Evolutionary conservation across 306 rosid genomes (phyloP), one percentile per base, ranked within the genome.

Genomic region (Nissolia schottii): DNA sequence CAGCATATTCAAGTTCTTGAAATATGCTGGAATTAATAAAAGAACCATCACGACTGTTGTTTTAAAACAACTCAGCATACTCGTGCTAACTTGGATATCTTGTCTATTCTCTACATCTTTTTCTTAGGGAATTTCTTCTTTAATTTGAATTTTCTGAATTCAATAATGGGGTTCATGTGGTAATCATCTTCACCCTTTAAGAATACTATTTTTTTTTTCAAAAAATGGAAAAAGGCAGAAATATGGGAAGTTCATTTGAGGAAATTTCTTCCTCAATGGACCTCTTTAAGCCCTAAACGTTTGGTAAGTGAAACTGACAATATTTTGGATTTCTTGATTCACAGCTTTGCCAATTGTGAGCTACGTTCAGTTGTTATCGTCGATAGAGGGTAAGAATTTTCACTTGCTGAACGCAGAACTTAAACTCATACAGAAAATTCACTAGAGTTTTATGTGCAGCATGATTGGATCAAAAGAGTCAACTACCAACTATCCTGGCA

Each of bases 291-390:
- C 38, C 13, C 49, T 7, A 43, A 37, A 59, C 19, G 14, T 41
- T 67, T 60, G 70, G 20, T 7, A 25, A 25, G 18, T 25, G 78
- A 43, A 68, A 81, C 31, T 48, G 19, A 58, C 23, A 2, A 72
- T n/a, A 27, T 48, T 72, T 43, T 71, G 43, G 10, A 9, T 43
- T 41, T 72, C 29, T 28, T 38, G 53, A 48, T 70, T 57, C 73
- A 79, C 98, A 92, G 98, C 78, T 92, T 90, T 80, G 75, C 89
- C 1, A 92, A 90, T 60, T 86, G 92, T 59, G 98, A 90, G 87
- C 90, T 90, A 32, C 96, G 95, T 14, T 92, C 98, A 13, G 31
- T 88, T 81, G 87, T 92, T 23, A 69, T 88, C 2, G 76, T 88
- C 51, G 98, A 90, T 77, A 86, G 72, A 59, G 75, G 91, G 96